Evolutionary conservation across 495 filamentous ascomycete genomes (phyloP).

Genomic region (Penicillium paradoxum): DNA sequence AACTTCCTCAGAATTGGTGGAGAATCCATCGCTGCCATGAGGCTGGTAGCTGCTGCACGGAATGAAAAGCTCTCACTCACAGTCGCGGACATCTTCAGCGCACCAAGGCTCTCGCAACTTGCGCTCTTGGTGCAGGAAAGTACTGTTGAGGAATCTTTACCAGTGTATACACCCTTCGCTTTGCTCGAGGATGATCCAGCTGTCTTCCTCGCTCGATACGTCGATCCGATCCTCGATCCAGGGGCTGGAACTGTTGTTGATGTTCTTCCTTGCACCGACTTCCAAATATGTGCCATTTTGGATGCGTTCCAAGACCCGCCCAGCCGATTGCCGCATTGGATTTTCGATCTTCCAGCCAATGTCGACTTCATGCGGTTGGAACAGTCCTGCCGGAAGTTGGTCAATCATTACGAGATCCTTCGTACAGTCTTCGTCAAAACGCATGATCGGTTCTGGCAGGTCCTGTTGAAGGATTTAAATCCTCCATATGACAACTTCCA

Average conservation of each 20-base stretch:
- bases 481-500: not conserved
- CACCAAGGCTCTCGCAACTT: too few relatives aligned
- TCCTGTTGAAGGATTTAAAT: not conserved
- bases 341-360: not conserved
- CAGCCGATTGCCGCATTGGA: not conserved
- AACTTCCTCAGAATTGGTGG: not conserved
- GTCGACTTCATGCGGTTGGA: not conserved
- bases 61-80: too few relatives aligned
- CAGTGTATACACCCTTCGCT: too few relatives aligned
- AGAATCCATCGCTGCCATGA: not conserved
- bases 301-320: not conserved
- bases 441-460: not conserved
- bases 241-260: not conserved
- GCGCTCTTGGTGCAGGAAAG: too few relatives aligned
- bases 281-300: not conserved
- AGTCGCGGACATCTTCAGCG: too few relatives aligned
- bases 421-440: not conserved
- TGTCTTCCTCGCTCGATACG: too few relatives aligned
- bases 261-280: not conserved
- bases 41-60: not conserved
- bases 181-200: too few relatives aligned
- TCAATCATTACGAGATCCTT: not conserved
- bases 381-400: not conserved
- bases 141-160: too few relatives aligned
- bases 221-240: not conserved